A percentile compares a stretch with the other conserved stretches of the same genome.
phyloP scores from a whole-genome alignment of 257 asterid genomes.

The Solanum gracilifrons region DNA sequence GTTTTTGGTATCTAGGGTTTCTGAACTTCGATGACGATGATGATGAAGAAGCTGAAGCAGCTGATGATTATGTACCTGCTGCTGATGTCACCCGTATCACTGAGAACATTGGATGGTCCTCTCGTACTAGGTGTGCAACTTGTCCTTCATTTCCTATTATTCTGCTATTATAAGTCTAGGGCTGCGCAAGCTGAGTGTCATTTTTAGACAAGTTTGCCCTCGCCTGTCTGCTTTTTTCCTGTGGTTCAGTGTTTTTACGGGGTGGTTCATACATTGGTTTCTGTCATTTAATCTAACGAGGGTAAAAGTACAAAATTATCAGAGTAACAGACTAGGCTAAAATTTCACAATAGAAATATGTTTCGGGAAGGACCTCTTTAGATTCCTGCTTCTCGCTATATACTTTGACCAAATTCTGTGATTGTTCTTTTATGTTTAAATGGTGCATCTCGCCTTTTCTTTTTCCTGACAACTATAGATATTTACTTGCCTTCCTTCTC shows the following conservation, averaged over 20 bases:
- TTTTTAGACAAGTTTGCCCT: not conserved
- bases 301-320: not conserved
- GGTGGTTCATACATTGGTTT: not conserved
- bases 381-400: not conserved
- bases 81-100: slow-evolving; percentile 44
- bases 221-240: not conserved
- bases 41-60: slow-evolving; percentile 59
- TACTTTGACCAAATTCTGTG: not conserved
- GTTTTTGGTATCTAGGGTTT: slow-evolving; percentile 49
- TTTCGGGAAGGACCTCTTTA: not conserved
- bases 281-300: not conserved
- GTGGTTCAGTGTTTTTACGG: not conserved
- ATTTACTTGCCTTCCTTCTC: not conserved
- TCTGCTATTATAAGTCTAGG: not conserved
- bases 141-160: not conserved
- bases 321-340: not conserved
- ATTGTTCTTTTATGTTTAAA: not conserved
- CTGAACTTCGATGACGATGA: slow-evolving; percentile 79
- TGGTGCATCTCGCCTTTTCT: not conserved
- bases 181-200: not conserved
- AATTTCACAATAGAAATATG: not conserved
- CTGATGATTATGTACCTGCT: slow-evolving; percentile 52
- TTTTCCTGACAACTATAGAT: not conserved
- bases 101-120: slow-evolving; percentile 97
- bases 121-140: slow-evolving; percentile 74